Evolutionary conservation across 2,329 filamentous ascomycete species (phyloP).

Genomic region (Cytospora schulzeri): DNA sequence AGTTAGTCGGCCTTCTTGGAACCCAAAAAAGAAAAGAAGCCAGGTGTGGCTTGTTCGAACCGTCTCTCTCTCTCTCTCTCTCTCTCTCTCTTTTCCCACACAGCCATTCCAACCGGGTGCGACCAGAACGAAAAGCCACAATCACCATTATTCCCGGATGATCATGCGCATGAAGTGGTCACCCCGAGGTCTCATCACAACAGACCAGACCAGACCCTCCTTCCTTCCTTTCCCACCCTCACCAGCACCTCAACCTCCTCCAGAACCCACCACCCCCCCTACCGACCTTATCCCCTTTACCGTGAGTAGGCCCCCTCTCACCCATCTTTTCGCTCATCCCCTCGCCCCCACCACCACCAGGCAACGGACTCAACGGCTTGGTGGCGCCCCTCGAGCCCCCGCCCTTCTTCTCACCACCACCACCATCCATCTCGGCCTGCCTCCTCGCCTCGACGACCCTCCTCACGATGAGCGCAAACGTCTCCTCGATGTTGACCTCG

Average conservation of each 20-base stretch:
- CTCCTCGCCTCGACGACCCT: constrained; percentile 61
- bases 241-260: constrained; percentile 61
- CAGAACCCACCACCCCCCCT: constrained; percentile 52
- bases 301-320: constrained; percentile 44
- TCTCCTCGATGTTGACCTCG: constrained; percentile 89
- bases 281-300: constrained; percentile 45
- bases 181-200: background rate
- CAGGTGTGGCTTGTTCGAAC: background rate
- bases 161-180: no score
- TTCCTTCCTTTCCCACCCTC: background rate
- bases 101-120: background rate
- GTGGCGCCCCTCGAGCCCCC: constrained; percentile 55
- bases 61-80: no score
- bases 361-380: constrained; percentile 59
- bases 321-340: constrained; percentile 44
- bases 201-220: background rate
- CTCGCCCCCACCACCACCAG: constrained; percentile 36
- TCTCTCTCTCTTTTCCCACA: no score
- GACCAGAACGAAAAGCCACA: constrained; percentile 6
- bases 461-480: constrained; percentile 71
- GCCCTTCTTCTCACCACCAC: background rate
- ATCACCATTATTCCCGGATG: background rate
- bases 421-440: constrained; percentile 49
- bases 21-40: background rate
- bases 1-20: background rate